Percentiles rank a stretch among this genome's conserved stretches.
Conservation (phyloP, 2,329 filamentous ascomycete genomes). For the Penicillium sp. region DNA sequence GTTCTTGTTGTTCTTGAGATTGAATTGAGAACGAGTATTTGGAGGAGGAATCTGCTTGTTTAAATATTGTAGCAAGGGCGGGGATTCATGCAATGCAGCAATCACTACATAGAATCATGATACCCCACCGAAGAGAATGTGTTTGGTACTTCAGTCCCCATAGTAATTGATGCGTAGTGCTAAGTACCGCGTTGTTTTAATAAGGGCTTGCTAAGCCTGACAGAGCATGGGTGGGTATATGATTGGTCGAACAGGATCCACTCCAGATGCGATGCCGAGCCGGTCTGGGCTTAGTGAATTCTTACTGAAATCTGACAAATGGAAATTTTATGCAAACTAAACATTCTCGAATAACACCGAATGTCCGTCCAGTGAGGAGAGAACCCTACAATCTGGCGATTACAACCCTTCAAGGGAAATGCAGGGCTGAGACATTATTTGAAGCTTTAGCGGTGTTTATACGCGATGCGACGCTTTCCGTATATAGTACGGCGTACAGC, state of each 20-base stretch:
- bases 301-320: slow-evolving; percentile 39
- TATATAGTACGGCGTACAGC: too few species aligned
- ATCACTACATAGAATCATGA: background rate
- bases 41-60: background rate
- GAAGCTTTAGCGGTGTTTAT: too few species aligned
- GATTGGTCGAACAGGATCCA: slow-evolving; percentile 17
- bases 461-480: too few species aligned
- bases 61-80: slow-evolving; percentile 2
- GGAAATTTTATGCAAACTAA: background rate
- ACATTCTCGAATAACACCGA: too few species aligned
- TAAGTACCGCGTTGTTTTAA: slow-evolving; percentile 4
- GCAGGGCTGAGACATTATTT: too few species aligned
- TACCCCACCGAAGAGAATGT: slow-evolving; percentile 1
- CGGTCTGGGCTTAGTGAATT: slow-evolving; percentile 24
- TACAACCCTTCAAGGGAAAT: background rate
- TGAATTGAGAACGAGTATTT: background rate
- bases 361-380: too few species aligned
- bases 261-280: slow-evolving; percentile 1
- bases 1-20: background rate
- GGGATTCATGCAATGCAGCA: background rate
- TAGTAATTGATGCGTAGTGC: background rate
- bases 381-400: too few species aligned
- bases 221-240: slow-evolving; percentile 13
- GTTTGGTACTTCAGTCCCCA: slow-evolving; percentile 4
- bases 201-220: slow-evolving; percentile 18